phyloP scores from a whole-genome alignment of 768 basidiomycete genomes.

The Boletales sp. region DNA sequence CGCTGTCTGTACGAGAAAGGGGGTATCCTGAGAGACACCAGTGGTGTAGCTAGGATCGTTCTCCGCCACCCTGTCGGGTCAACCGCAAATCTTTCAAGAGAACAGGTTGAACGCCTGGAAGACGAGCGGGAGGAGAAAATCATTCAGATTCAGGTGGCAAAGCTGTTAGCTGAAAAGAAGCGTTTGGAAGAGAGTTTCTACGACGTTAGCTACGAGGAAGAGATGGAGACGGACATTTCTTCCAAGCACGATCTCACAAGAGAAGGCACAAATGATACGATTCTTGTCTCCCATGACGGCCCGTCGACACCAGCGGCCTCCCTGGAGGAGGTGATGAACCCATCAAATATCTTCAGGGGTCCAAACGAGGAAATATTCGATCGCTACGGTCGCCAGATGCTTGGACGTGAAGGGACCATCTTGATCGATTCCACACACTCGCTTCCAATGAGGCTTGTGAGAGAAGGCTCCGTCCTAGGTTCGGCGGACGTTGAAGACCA shows the following conservation, averaged over 20 bases:
- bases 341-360: slow-evolving; percentile 8
- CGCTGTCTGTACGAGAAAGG: slow-evolving; percentile 17
- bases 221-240: slow-evolving; percentile 6
- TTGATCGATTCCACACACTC: slow-evolving; percentile 6
- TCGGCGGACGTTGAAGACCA: background rate
- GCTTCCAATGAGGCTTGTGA: slow-evolving; percentile 1
- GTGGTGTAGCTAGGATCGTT: slow-evolving; percentile 17
- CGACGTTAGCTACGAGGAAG: slow-evolving; percentile 18
- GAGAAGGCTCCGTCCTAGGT: background rate
- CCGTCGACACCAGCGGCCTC: background rate
- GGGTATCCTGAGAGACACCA: slow-evolving; percentile 8
- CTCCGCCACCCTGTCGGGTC: slow-evolving; percentile 21
- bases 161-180: slow-evolving; percentile 8
- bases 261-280: slow-evolving; percentile 5
- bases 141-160: slow-evolving; percentile 7
- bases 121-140: slow-evolving; percentile 9
- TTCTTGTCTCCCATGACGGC: slow-evolving; percentile 5
- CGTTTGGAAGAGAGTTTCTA: background rate
- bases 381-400: slow-evolving; percentile 12
- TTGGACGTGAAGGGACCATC: slow-evolving; percentile 23
- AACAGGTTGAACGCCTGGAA: slow-evolving; percentile 21
- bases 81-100: slow-evolving; percentile 21
- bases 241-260: slow-evolving; percentile 3
- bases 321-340: background rate
- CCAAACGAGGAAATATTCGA: slow-evolving; percentile 21